Base-by-base conservation (phyloP, 768 basidiomycete genomes). In the Dioszegia aurantiaca region DNA sequence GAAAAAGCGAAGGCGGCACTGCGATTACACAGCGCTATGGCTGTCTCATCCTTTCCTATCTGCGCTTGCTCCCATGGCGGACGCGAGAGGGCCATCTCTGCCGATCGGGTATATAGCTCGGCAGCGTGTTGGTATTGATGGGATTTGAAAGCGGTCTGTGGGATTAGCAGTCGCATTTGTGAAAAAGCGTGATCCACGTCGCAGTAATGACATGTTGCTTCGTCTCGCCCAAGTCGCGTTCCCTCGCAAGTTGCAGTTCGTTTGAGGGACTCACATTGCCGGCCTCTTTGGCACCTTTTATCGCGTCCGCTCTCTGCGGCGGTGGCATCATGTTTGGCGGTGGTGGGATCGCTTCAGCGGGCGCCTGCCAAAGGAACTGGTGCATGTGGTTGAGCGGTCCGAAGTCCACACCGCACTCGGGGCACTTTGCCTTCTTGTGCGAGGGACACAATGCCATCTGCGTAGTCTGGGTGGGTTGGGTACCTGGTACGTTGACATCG, bases 231-330 rank as follows among this genome's bases (percentile, higher is more conserved):
- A 5, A 3, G 11, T n/a, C 6, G n/a, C 19, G 2, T n/a, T 3
- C 39, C 17, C 26, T n/a, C 4, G 11, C 17, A 28, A 30, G 14
- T 40, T 10, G 9, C n/a, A n/a, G n/a, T n/a, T n/a, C n/a, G n/a
- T n/a, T n/a, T n/a, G n/a, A n/a, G n/a, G 8, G 10, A 80, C 89
- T 70, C 70, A 90, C 90, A 76, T 99, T 99, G 59, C 95, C 95
- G 62, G 94, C 89, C 46, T 98, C 94, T 73, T 97, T 97, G 4
- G 87, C 86, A 45, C 81, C 79, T 14, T 83, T 86, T 56, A 97
- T 83, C 21, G 84, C 82, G 63, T 86, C 83, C 0, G 87, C 83
- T 19, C 94, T 79, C 62, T 88, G 87, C 68, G 86, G 85, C 8
- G 86, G 85, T 48, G 88, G 67, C 23, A 56, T 79, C 46, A 91